Conservation (phyloP, 202 grass and related monocot genomes). For the Schoenoplectus tabernaemontani region DNA sequence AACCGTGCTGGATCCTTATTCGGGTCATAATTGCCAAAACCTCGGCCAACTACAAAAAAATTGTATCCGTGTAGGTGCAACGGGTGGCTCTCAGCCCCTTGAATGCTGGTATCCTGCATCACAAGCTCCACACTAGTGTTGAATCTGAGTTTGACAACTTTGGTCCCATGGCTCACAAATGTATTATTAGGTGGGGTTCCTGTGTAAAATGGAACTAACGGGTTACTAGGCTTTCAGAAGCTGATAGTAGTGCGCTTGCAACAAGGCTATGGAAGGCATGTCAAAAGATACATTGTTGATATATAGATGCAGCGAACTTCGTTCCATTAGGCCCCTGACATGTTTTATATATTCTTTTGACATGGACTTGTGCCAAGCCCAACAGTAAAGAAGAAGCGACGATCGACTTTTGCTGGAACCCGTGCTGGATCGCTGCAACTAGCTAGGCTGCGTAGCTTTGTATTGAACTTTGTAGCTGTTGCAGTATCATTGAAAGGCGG, state of each 20-base stretch:
- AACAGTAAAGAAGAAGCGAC: slow-evolving; percentile 49
- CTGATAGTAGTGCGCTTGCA: slow-evolving; percentile 51
- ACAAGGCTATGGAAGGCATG: slow-evolving; percentile 32
- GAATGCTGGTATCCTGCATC: slow-evolving; percentile 68
- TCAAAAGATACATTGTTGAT: slow-evolving; percentile 71
- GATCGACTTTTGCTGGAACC: slow-evolving; percentile 38
- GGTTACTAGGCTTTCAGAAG: slow-evolving; percentile 34
- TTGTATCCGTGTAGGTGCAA: slow-evolving; percentile 69
- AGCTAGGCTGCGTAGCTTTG: slow-evolving; percentile 41
- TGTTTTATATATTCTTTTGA: slow-evolving; percentile 41
- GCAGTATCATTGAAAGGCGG: slow-evolving; percentile 45
- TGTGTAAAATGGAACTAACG: slow-evolving; percentile 62
- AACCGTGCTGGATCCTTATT: slow-evolving; percentile 37
- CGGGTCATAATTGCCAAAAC: slow-evolving; percentile 61
- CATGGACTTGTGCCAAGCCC: slow-evolving; percentile 66
- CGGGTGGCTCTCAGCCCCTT: slow-evolving; percentile 56
- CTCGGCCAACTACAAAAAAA: slow-evolving; percentile 53
- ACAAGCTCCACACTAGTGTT: slow-evolving; percentile 59
- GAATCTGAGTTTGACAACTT: slow-evolving; percentile 43
- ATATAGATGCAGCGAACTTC: slow-evolving; percentile 41
- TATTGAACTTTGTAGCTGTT: slow-evolving; percentile 33
- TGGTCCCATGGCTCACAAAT: slow-evolving; percentile 40
- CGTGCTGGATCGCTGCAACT: slow-evolving; percentile 31
- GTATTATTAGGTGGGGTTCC: slow-evolving; percentile 54
- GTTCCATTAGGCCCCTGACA: slow-evolving; percentile 42